A percentile compares a stretch with the other conserved stretches of the same genome.
These are phyloP conservation scores for Tubosaeta sp. DNA, from an alignment of 768 basidiomycete species.

Conservation along the genomic window DNA sequence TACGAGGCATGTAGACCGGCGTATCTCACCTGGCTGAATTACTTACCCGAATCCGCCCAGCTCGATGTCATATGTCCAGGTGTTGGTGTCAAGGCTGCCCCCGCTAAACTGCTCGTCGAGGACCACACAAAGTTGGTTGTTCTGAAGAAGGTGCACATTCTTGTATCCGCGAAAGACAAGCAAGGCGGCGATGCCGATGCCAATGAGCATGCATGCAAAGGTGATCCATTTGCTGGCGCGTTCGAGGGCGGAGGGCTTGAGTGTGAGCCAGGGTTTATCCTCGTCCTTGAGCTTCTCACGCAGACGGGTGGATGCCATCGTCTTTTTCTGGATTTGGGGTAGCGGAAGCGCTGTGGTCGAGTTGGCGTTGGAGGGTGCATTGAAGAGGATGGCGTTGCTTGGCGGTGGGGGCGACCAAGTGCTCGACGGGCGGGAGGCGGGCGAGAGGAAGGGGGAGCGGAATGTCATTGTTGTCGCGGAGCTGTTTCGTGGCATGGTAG, in stretches of 20 bases:
- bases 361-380: slow-evolving; percentile 27
- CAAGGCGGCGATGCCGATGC: slow-evolving; percentile 37
- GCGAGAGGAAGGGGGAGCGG: slow-evolving; percentile 66
- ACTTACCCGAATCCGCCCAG: slow-evolving; percentile 50
- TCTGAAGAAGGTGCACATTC: slow-evolving; percentile 34
- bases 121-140: slow-evolving; percentile 39
- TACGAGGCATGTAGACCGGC: slow-evolving; percentile 9
- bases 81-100: slow-evolving; percentile 36
- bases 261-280: slow-evolving; percentile 45
- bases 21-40: neutral
- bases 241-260: slow-evolving; percentile 28
- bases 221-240: slow-evolving; percentile 48
- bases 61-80: slow-evolving; percentile 48
- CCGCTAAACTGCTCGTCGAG: slow-evolving; percentile 47
- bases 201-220: slow-evolving; percentile 38
- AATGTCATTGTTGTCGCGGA: slow-evolving; percentile 46
- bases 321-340: slow-evolving; percentile 37
- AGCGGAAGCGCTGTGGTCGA: slow-evolving; percentile 34
- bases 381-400: slow-evolving; percentile 19
- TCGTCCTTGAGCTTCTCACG: slow-evolving; percentile 45
- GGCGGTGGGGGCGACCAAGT: slow-evolving; percentile 60
- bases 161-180: slow-evolving; percentile 45
- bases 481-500: slow-evolving; percentile 36
- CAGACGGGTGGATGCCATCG: slow-evolving; percentile 45
- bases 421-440: slow-evolving; percentile 59